Evolutionary conservation across 768 basidiomycete genomes (phyloP).

Genomic region (Leucosporidium scottii): DNA sequence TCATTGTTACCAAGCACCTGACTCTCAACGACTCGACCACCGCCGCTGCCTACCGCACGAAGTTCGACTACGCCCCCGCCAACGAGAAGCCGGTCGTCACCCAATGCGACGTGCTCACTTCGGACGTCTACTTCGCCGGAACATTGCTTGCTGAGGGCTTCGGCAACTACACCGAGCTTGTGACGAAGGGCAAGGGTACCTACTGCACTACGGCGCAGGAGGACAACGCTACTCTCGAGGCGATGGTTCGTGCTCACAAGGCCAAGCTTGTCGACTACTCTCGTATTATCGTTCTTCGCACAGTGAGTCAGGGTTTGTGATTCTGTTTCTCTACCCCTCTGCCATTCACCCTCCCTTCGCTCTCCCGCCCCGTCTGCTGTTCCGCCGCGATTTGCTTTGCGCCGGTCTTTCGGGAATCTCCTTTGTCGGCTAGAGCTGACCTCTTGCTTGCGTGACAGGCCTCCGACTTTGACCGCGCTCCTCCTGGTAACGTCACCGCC

Average conservation of each 20-base stretch:
- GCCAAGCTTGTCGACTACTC: slow-evolving; percentile 44
- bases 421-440: too few relatives aligned
- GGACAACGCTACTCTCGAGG: slow-evolving; percentile 46
- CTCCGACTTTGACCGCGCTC: slow-evolving; percentile 42
- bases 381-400: too few relatives aligned
- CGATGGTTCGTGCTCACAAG: slow-evolving; percentile 43
- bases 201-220: slow-evolving; percentile 44
- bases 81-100: slow-evolving; percentile 42
- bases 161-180: slow-evolving; percentile 43
- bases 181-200: slow-evolving; percentile 41
- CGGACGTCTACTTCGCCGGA: slow-evolving; percentile 45
- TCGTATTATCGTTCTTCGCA: slow-evolving; percentile 45
- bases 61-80: slow-evolving; percentile 41
- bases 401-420: not conserved
- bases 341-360: too few relatives aligned
- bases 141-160: slow-evolving; percentile 43
- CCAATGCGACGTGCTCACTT: slow-evolving; percentile 44
- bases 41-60: slow-evolving; percentile 41
- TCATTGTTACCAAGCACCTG: slow-evolving; percentile 40
- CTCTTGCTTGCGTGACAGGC: slow-evolving; percentile 5
- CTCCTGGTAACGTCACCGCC: slow-evolving; percentile 34
- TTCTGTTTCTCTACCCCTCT: too few relatives aligned
- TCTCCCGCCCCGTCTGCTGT: too few relatives aligned
- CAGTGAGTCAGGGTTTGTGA: slow-evolving; percentile 9
- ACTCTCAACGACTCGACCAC: slow-evolving; percentile 41